Evolutionary conservation across 2,329 filamentous ascomycete genomes (phyloP), one percentile per base, ranked within the genome.

Genomic region (Dryadomyces sulphureus): DNA sequence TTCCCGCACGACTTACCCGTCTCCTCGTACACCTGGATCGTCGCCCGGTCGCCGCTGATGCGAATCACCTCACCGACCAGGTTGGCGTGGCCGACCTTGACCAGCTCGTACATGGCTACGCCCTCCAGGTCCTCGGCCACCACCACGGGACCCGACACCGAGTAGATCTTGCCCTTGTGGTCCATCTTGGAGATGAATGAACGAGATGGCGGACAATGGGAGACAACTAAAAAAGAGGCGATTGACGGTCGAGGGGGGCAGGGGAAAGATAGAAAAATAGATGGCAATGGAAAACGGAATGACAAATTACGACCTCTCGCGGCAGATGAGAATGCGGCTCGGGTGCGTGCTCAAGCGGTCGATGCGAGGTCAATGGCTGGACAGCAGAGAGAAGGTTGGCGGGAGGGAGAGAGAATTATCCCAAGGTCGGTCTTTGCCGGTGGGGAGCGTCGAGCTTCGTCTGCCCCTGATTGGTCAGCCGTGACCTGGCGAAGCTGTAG

Each of bases 91-190:
- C 92, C 89, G 57, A 98, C 90, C 70, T 77, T 84, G 64, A 93
- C 88, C 71, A 98, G 75, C 71, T 98, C 92, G 79, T 96, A 95
- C 92, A 98, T 98, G 65, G 92, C 89, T 75, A 92, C 92, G 65
- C 92, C 92, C 61, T 90, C 87, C 89, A 98, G 94, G 67, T 95
- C 81, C 72, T 96, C 90, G 62, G 90, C 92, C 57, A 98, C 77
- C 59, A 98, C 82, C 72, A 98, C 92, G 61, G 92, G 92, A 55
- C 54, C 54, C 41, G 53, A 54, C 38, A 56, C 50, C 48, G 54
- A 56, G 50, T 56, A 56, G 46, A 56, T 53, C 51, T 55, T 56
- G 44, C 54, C 54, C 7, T 32, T 34, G 43, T 54, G 46, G 21
- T 51, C 51, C 48, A 52, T 51, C n/a, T 39, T 48, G 43, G 36